A percentile compares a stretch with the other conserved stretches of the same genome.
These are phyloP conservation scores for Candida pseudocylindracea DNA, from an alignment of 1,139 yeast genomes.

Conservation along the genomic window DNA sequence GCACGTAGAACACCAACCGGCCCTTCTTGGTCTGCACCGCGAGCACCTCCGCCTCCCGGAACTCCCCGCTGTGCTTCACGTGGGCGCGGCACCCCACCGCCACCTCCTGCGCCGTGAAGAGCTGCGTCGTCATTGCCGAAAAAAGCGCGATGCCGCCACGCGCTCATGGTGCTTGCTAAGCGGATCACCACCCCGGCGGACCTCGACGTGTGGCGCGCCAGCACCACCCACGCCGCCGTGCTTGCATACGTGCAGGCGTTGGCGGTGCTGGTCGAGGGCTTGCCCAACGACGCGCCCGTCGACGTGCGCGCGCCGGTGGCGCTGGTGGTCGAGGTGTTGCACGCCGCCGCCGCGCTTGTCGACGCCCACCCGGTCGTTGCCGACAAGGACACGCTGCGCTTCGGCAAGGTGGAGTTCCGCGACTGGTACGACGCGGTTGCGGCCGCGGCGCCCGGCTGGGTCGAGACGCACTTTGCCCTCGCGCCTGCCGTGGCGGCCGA, in stretches of 20 bases:
- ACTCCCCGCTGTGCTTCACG: conserved; percentile 63
- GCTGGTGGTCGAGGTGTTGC: conserved; percentile 17
- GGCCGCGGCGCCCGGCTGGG: neutral
- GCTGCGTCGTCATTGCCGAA: too few species aligned
- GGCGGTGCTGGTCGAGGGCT: conserved; percentile 50
- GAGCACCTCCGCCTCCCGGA: conserved; percentile 65
- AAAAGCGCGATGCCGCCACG: too few species aligned
- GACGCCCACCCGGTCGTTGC: conserved; percentile 41
- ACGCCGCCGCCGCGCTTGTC: conserved; percentile 20
- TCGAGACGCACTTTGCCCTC: too few species aligned
- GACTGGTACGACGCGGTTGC: conserved; percentile 59
- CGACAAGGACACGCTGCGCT: conserved; percentile 52
- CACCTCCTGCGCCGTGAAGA: conserved; percentile 23
- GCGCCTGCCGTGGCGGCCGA: too few species aligned
- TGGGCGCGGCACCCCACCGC: conserved; percentile 59
- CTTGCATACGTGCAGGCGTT: conserved; percentile 31
- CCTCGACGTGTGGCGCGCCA: conserved; percentile 34
- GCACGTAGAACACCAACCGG: conserved; percentile 69
- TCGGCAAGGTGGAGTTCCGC: conserved; percentile 79
- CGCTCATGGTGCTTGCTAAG: neutral
- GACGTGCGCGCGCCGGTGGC: conserved; percentile 11
- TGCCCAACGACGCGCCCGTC: conserved; percentile 21
- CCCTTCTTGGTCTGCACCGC: conserved; percentile 62
- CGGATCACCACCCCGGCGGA: conserved; percentile 40
- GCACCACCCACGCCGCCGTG: conserved; percentile 26